Percentiles rank a stretch among this genome's conserved stretches.
These are phyloP conservation scores for Xylariales sp. DNA, from an alignment of 2,329 filamentous ascomycete genomes.

Conservation along the genomic window DNA sequence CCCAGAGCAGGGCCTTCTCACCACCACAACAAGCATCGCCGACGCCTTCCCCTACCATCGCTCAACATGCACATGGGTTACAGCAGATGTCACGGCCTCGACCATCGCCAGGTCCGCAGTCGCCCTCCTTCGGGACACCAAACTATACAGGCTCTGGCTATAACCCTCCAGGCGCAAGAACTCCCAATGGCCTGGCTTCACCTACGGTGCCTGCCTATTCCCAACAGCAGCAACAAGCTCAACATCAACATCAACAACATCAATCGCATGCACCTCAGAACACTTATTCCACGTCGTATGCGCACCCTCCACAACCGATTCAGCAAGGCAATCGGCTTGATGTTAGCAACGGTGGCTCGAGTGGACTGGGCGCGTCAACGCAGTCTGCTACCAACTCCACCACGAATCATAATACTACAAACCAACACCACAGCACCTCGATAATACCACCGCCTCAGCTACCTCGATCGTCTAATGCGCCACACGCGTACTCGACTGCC, in stretches of 20 bases:
- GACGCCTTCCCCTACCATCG: background rate
- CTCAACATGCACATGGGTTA: too few species aligned
- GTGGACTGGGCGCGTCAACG: background rate
- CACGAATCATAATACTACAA: too few species aligned
- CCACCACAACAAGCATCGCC: background rate
- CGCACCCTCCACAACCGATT: background rate
- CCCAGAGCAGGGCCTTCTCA: background rate
- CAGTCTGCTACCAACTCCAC: background rate
- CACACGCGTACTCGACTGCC: conserved; percentile 25
- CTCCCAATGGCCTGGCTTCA: too few species aligned
- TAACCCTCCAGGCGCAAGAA: too few species aligned
- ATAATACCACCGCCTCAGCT: conserved; percentile 46
- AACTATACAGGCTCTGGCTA: too few species aligned
- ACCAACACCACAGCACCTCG: background rate
- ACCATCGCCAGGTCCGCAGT: background rate
- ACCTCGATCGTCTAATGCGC: too few species aligned
- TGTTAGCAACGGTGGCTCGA: too few species aligned
- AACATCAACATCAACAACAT: background rate
- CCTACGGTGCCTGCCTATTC: too few species aligned
- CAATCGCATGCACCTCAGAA: background rate
- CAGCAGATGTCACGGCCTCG: background rate
- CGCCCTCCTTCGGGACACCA: too few species aligned
- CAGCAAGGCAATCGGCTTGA: background rate
- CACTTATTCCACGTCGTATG: too few species aligned
- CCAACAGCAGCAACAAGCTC: too few species aligned